Evolutionary conservation across 1,139 yeast species (phyloP).

Genomic region (Yamadazyma aaseri): DNA sequence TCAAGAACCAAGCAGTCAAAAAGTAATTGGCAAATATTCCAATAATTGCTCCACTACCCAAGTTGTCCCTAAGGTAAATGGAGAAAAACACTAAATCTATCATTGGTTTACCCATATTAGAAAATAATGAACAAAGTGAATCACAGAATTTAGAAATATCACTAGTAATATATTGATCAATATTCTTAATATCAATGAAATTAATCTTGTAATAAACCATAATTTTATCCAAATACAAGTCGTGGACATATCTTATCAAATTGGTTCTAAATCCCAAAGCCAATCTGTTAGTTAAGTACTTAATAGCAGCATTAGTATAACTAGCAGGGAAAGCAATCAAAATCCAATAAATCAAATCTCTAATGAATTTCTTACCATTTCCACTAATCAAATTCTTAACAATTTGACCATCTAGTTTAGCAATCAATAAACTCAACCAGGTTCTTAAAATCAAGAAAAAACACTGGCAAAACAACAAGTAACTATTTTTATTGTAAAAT

Average conservation of each 20-base stretch:
- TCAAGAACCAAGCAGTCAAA: slow-evolving; percentile 73
- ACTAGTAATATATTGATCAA: slow-evolving; percentile 80
- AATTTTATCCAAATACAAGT: slow-evolving; percentile 77
- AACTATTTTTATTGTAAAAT: slow-evolving; percentile 64
- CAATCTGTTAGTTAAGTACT: slow-evolving; percentile 72
- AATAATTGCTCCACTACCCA: slow-evolving; percentile 80
- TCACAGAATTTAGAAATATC: slow-evolving; percentile 83
- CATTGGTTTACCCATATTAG: slow-evolving; percentile 88
- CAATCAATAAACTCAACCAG: slow-evolving; percentile 81
- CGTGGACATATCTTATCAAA: slow-evolving; percentile 84
- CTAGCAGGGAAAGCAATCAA: slow-evolving; percentile 91
- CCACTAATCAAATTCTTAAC: slow-evolving; percentile 88
- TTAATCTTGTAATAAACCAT: slow-evolving; percentile 77
- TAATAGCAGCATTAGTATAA: slow-evolving; percentile 88
- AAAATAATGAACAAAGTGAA: slow-evolving; percentile 78
- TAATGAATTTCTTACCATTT: slow-evolving; percentile 68
- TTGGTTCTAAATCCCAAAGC: slow-evolving; percentile 84
- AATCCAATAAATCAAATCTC: slow-evolving; percentile 85
- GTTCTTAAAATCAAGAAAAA: slow-evolving; percentile 78
- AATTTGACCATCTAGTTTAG: slow-evolving; percentile 88
- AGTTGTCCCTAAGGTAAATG: slow-evolving; percentile 75
- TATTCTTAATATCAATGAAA: slow-evolving; percentile 39
- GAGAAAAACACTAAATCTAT: slow-evolving; percentile 88
- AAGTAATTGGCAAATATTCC: slow-evolving; percentile 84
- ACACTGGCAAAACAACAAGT: slow-evolving; percentile 68